These are phyloP conservation scores for Rubia yunnanensis DNA, from an alignment of 257 asterid species.

Conservation along the genomic window DNA sequence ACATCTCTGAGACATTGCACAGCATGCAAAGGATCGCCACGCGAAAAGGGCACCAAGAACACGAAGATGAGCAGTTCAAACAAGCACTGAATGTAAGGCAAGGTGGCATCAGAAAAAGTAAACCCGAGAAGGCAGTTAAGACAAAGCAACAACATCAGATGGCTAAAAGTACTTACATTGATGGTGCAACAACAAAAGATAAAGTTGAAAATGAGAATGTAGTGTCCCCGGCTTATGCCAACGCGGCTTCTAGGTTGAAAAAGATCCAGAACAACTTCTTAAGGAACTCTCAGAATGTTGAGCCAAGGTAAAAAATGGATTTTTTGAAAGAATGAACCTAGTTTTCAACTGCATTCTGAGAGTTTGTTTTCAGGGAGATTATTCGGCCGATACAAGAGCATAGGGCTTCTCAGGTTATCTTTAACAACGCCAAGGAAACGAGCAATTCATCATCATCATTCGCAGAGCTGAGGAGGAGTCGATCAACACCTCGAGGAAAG, in stretches of 20 bases:
- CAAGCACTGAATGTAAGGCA: conserved; percentile 58
- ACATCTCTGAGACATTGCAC: conserved; percentile 43
- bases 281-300: conserved; percentile 67
- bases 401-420: conserved; percentile 21
- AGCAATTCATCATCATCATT: conserved; percentile 31
- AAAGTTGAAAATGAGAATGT: conserved; percentile 45
- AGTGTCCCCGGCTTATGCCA: conserved; percentile 24
- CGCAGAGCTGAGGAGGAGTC: conserved; percentile 47
- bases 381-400: conserved; percentile 31
- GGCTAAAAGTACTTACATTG: conserved; percentile 33
- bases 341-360: not conserved
- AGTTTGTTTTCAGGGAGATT: conserved; percentile 32
- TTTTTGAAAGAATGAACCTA: not conserved
- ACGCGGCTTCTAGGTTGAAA: conserved; percentile 28
- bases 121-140: conserved; percentile 45
- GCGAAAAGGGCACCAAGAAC: conserved; percentile 41
- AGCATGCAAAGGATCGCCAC: conserved; percentile 39
- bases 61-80: conserved; percentile 63
- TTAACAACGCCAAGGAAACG: conserved; percentile 24
- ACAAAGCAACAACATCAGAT: conserved; percentile 44
- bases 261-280: conserved; percentile 44
- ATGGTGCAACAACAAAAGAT: conserved; percentile 35
- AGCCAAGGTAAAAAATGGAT: conserved; percentile 51
- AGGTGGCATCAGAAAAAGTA: conserved; percentile 53
- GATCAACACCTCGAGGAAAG: conserved; percentile 84